Evolutionary conservation across 345 rosid species (phyloP).

Genomic region (Excoecaria cochinchinensis): DNA sequence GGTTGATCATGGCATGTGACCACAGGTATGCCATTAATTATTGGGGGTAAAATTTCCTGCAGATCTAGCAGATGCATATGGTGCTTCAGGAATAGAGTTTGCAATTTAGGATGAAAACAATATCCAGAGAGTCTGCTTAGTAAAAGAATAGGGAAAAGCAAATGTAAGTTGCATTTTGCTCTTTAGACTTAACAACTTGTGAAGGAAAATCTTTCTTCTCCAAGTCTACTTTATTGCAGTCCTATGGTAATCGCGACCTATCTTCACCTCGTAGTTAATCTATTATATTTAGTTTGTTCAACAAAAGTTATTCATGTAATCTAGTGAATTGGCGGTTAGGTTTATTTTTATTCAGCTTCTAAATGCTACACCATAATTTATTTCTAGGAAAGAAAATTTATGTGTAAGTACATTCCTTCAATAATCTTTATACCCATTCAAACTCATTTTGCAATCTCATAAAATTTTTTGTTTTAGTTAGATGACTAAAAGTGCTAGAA

Average conservation of each 20-base stretch:
- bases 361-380: neutral
- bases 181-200: neutral
- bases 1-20: constrained; percentile 1
- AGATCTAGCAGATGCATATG: neutral
- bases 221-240: neutral
- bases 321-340: too few species aligned
- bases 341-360: too few species aligned
- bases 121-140: neutral
- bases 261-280: neutral
- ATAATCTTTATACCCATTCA: neutral
- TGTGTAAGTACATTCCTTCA: neutral
- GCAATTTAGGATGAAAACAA: neutral
- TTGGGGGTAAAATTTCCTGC: neutral
- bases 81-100: neutral
- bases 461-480: neutral
- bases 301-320: too few species aligned
- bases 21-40: neutral
- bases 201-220: neutral
- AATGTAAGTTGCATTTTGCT: neutral
- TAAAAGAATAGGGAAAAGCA: neutral
- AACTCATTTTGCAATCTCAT: neutral
- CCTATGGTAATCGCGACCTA: neutral
- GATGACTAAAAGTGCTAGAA: constrained; percentile 3
- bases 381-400: neutral
- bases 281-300: neutral